Base-by-base conservation (phyloP, 768 basidiomycete species). In the Antrodiella citrinella region DNA sequence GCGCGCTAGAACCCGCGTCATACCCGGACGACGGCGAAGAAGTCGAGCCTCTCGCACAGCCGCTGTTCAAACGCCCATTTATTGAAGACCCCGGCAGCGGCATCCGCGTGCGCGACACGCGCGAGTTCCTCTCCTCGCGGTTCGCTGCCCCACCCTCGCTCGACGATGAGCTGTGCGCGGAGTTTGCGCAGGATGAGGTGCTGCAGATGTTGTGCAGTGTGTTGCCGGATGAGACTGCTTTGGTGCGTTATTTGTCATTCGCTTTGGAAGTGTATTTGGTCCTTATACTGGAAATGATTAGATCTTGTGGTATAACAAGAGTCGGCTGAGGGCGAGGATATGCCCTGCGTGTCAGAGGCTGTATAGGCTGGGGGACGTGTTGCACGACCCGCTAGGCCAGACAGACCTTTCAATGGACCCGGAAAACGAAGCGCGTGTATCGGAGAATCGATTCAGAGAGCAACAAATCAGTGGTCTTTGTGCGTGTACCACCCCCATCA, bases 231-330 rank as follows among this genome's bases (percentile, higher is more conserved):
- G 88, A 91, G 54, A 75, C 71, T 3, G 86, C 89, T 0, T 59
- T 84, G 54, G 88, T 89, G 56, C 44, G 81, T 54, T n/a, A 10
- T n/a, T 5, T 40, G 19, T 9, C n/a, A 13, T 10, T 20, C 44
- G 11, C 38, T 13, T 44, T 20, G n/a, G 25, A 2, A 10, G 3
- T 18, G 21, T 13, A 40, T 21, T 24, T 4, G 30, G 40, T 30
- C 40, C 15, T 15, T 20, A 20, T 11, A 44, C 0, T 3, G 13
- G 19, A 41, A 19, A 5, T n/a, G 26, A 41, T 19, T 53, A 87
- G 86, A 80, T 86, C 9, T 57, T 90, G 11, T 91, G 87, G 87
- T 90, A 91, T 59, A 91, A 91, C 70, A 88, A 88, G 67, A 88
- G 84, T 60, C 77, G 89, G 2, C 64, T 73, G 4, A 75, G 71